Conservation (phyloP, 2,329 filamentous ascomycete genomes). For the Aspergillus felis region DNA sequence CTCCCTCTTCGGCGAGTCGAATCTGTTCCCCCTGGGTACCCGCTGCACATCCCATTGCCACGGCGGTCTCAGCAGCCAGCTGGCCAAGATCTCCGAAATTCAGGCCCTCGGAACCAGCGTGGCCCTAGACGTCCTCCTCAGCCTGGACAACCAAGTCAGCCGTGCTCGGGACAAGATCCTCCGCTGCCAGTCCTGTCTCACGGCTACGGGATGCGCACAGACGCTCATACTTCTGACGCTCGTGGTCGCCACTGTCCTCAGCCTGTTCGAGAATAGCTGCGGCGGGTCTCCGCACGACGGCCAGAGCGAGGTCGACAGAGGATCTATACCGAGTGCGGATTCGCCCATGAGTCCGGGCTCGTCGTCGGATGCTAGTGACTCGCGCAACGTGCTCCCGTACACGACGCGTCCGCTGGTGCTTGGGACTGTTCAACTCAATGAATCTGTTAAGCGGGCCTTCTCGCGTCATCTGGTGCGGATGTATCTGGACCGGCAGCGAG, state of each 20-base stretch:
- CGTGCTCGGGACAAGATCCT: not conserved
- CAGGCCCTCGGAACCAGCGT: not conserved
- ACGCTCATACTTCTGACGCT: not conserved
- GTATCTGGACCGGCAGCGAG: not conserved
- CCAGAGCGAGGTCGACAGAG: not conserved
- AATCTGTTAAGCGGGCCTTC: not conserved
- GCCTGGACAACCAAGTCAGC: not conserved
- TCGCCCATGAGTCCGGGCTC: not conserved
- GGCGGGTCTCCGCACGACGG: not conserved
- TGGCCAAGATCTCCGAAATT: not conserved
- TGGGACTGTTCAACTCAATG: not conserved
- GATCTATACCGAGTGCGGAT: not conserved
- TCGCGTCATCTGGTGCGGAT: not conserved
- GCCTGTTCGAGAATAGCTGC: not conserved
- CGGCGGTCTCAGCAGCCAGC: not conserved
- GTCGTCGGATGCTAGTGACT: not conserved
- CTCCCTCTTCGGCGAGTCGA: not conserved
- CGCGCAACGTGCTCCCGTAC: not conserved
- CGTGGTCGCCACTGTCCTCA: not conserved
- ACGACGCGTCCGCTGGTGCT: not conserved
- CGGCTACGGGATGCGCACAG: not conserved
- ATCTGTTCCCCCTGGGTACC: not conserved
- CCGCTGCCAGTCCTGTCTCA: not conserved
- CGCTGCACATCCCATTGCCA: not conserved
- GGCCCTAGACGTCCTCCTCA: not conserved